Evolutionary conservation across 208 protist genomes (phyloP).

Genomic region (Strigomonas culicis): DNA sequence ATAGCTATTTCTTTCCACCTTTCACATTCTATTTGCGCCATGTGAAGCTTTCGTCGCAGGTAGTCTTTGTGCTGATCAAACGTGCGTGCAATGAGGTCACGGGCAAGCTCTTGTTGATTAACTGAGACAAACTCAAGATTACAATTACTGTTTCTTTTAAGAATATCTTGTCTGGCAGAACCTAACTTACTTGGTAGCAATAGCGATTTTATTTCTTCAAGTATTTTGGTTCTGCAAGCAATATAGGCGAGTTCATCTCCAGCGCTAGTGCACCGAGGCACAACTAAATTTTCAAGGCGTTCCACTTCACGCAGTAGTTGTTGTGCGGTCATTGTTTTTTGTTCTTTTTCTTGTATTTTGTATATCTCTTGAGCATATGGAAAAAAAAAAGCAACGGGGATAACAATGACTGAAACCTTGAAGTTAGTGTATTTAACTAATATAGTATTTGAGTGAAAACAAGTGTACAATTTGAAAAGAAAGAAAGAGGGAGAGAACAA

Average conservation of each 20-base stretch:
- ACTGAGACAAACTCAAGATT: conserved; percentile 12
- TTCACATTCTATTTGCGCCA: conserved; percentile 16
- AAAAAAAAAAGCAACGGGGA: background rate
- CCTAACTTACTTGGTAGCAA: too few relatives aligned
- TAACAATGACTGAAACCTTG: conserved; percentile 3
- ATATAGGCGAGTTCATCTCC: conserved; percentile 22
- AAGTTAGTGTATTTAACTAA: too few relatives aligned
- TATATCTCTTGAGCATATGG: background rate
- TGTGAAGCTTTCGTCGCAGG: conserved; percentile 16
- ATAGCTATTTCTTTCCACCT: conserved; percentile 21
- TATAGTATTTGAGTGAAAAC: too few relatives aligned
- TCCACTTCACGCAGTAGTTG: background rate
- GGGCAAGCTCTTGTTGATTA: conserved; percentile 19
- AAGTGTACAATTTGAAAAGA: conserved; percentile 12
- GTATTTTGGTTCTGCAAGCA: conserved; percentile 18
- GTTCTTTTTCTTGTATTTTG: background rate
- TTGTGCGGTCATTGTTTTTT: background rate
- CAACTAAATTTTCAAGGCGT: conserved; percentile 7
- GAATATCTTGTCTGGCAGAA: background rate
- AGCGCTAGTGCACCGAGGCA: conserved; percentile 14
- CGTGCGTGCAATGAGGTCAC: conserved; percentile 16
- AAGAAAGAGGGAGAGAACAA: conserved; percentile 4
- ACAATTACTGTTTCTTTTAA: background rate
- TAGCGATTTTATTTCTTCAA: conserved; percentile 9
- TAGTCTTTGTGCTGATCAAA: conserved; percentile 25